Evolutionary conservation across 139 green algal species (phyloP), one percentile per base, ranked within the genome.

Genomic region (Monoraphidium neglectum): DNA sequence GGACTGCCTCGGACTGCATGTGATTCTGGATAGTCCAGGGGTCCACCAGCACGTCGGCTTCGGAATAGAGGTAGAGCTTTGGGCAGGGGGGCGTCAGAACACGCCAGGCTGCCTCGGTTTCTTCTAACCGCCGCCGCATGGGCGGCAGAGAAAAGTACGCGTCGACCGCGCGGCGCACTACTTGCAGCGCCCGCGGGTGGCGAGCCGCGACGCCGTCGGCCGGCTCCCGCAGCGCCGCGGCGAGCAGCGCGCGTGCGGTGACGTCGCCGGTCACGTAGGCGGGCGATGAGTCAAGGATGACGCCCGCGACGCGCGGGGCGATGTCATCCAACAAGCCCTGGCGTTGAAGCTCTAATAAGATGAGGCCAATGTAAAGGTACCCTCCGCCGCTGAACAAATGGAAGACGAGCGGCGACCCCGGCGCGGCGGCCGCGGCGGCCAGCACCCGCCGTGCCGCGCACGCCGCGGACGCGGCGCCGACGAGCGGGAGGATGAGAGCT

Each of bases 11-110:
- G 61, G 68, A 26, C 53, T n/a, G 18, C 53, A 75, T 76, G 40
- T 74, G 74, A n/a, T 38, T 36, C 75, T 80, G 63, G 2, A 80
- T 54, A 18, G 72, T 65, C 26, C 24, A 37, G 3, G 66, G 38
- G 23, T 38, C 21, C 16, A 67, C 54, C 2, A 80, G 75, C 53
- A 70, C 75, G 30, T 80, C 75, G 26, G 75, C 51, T 10, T 74
- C 65, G 6, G 40, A 67, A 24, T 80, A 80, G 46, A 80, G 66
- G 37, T 74, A 75, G 32, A 80, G 63, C 66, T 75, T 68, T 0
- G 75, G 75, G 38, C 75, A 80, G 2, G 37, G 36, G 3, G 75
- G 75, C 26, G 66, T 65, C 28, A 63, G 40, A n/a, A 32, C 33
- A 33, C 61, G 53, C 75, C 75, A 80, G 4, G 65, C 36, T 3